Percentiles rank a stretch among this genome's conserved stretches.
phyloP scores from a whole-genome alignment of 1,284 basidiomycete genomes.

The Coniophora puteana region DNA sequence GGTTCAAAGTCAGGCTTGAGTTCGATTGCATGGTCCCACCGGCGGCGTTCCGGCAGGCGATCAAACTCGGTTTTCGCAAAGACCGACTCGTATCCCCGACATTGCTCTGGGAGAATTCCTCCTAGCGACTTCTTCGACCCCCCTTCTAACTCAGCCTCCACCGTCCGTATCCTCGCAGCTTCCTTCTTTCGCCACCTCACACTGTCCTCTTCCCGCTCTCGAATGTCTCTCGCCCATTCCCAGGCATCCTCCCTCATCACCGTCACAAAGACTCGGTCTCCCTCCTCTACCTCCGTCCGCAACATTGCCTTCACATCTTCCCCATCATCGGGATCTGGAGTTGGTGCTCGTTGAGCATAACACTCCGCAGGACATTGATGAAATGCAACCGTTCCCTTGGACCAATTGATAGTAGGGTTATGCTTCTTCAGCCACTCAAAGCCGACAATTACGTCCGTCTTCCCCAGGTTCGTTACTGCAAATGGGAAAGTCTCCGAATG shows the following conservation, averaged over 20 bases:
- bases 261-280: not conserved
- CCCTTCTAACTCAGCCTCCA: too few species aligned
- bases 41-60: conserved; percentile 13
- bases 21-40: conserved; percentile 30
- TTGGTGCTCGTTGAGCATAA: not conserved
- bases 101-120: not conserved
- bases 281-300: not conserved
- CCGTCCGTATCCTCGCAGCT: too few species aligned
- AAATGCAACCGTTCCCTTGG: conserved; percentile 7
- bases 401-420: conserved; percentile 22
- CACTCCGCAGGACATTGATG: conserved; percentile 11
- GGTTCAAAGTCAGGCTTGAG: conserved; percentile 19
- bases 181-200: not conserved
- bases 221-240: not conserved
- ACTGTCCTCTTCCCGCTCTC: conserved; percentile 1
- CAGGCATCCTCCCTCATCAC: not conserved
- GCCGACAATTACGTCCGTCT: conserved; percentile 4
- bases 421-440: conserved; percentile 21
- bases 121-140: not conserved
- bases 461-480: not conserved
- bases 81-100: not conserved
- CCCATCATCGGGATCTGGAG: not conserved
- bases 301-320: not conserved
- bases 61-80: conserved; percentile 21
- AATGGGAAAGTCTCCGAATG: conserved; percentile 1